Base-by-base conservation (phyloP, 805 yeast genomes). In the Lipomyces starkeyi region DNA sequence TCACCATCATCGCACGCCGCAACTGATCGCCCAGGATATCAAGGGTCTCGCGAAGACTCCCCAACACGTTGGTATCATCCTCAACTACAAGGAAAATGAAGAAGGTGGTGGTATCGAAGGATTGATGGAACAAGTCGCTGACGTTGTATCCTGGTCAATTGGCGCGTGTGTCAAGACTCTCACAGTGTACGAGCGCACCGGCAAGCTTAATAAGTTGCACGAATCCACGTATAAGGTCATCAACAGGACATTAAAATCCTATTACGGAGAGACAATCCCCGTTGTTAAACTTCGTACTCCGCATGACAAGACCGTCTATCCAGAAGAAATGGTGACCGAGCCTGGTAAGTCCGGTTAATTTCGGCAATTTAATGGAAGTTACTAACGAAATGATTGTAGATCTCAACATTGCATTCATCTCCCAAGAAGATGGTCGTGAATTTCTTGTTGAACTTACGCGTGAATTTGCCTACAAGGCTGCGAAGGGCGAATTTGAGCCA, bases 81-180 rank as follows among this genome's bases (percentile, higher is more conserved):
- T 95, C 66, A 88, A 86, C 73, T 84, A 88, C 76, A 88, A 87
- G 75, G 84, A 88, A 34, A 92, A 87, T 66, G 94, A 88, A 73
- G 97, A 91, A 74, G 94, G 93, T 68, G 97, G 97, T 40, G 98
- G 98, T 1, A 78, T 89, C 56, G 91, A 89, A 68, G 97, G 97
- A 0, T 81, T 94, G 56, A 82, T 93, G 74, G 87, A 86, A 72
- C 91, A 91, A 74, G 84, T 89, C 5, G 85, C 93, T 59, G 97
- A 93, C 74, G 71, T 93, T 49, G 84, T 87, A 0, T 88, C 95
- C 5, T 95, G 99, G 99, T 84, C 92, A 53, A 78, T 91, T n/a
- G 89, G 96, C 43, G 87, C 94, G n/a, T 97, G 97, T 1, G 86
- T 93, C 61, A 86, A 87, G 54, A 80, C 82, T 67, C 81, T 94